Conservation (phyloP, 257 asterid genomes). For the Catharanthus roseus region DNA sequence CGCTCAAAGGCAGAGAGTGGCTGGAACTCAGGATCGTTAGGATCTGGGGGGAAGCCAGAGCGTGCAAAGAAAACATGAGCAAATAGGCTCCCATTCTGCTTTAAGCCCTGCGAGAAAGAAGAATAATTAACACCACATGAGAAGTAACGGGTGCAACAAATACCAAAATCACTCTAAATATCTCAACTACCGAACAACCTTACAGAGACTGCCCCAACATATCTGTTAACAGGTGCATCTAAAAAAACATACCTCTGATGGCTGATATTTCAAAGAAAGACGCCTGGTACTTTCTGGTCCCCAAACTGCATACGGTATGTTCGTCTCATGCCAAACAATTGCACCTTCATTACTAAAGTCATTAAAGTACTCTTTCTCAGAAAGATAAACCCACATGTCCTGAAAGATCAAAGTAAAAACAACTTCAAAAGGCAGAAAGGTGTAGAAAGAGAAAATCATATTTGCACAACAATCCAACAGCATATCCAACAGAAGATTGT, state of each 20-base stretch:
- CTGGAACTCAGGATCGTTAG: slow-evolving; percentile 85
- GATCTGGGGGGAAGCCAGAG: slow-evolving; percentile 87
- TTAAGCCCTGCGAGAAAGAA: slow-evolving; percentile 50
- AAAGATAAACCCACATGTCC: slow-evolving; percentile 96
- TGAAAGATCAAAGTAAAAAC: slow-evolving; percentile 22
- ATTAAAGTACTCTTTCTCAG: slow-evolving; percentile 61
- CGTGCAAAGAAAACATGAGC: slow-evolving; percentile 93
- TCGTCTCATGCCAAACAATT: slow-evolving; percentile 91
- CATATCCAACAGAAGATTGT: background rate
- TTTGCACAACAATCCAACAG: background rate
- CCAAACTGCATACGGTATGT: slow-evolving; percentile 96
- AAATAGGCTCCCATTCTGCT: slow-evolving; percentile 85
- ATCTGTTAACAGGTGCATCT: background rate
- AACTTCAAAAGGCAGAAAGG: background rate
- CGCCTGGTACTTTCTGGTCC: slow-evolving; percentile 67
- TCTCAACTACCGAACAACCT: background rate
- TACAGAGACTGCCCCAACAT: background rate
- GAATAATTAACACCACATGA: slow-evolving; percentile 7
- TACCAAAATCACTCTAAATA: background rate
- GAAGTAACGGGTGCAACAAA: background rate
- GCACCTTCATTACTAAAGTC: slow-evolving; percentile 81
- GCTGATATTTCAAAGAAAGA: slow-evolving; percentile 65
- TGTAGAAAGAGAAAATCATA: background rate
- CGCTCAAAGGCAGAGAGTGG: slow-evolving; percentile 85
- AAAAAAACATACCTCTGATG: slow-evolving; percentile 59